Percentiles rank a stretch among this genome's conserved stretches.
Conservation (phyloP, 2,329 filamentous ascomycete species). For the Clonostachys solani region DNA sequence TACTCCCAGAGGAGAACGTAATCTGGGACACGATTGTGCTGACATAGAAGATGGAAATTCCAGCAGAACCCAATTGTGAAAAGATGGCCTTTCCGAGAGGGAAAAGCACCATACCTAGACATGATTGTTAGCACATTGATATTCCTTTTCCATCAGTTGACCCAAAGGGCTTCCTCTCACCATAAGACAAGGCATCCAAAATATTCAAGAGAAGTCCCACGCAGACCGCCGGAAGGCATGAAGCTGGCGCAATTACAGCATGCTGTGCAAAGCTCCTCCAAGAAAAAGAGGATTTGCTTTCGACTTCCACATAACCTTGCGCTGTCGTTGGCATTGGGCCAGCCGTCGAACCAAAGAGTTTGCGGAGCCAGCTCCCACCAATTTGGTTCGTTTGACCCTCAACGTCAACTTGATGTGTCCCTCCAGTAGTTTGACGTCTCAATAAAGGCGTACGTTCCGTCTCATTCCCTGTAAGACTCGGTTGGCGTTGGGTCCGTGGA, state of each 20-base stretch:
- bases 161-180: conserved; percentile 31
- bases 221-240: conserved; percentile 78
- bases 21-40: conserved; percentile 94
- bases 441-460: conserved; percentile 39
- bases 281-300: no score
- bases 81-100: conserved; percentile 86
- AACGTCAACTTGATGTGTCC: conserved; percentile 32
- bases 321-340: no score
- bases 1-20: conserved; percentile 81
- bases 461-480: background rate
- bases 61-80: conserved; percentile 79
- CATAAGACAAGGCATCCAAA: conserved; percentile 91
- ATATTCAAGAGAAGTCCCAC: conserved; percentile 89
- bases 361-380: conserved; percentile 25
- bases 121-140: conserved; percentile 7
- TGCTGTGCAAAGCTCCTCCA: conserved; percentile 28
- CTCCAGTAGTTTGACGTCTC: conserved; percentile 19
- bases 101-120: conserved; percentile 82
- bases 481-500: background rate
- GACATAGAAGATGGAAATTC: conserved; percentile 98
- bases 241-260: conserved; percentile 61
- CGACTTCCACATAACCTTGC: no score
- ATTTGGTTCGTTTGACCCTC: conserved; percentile 42
- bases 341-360: conserved; percentile 7
- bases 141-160: background rate